Evolutionary conservation across 1,284 basidiomycete species (phyloP), one percentile per base, ranked within the genome.

Genomic region (Blastosporella zonata): DNA sequence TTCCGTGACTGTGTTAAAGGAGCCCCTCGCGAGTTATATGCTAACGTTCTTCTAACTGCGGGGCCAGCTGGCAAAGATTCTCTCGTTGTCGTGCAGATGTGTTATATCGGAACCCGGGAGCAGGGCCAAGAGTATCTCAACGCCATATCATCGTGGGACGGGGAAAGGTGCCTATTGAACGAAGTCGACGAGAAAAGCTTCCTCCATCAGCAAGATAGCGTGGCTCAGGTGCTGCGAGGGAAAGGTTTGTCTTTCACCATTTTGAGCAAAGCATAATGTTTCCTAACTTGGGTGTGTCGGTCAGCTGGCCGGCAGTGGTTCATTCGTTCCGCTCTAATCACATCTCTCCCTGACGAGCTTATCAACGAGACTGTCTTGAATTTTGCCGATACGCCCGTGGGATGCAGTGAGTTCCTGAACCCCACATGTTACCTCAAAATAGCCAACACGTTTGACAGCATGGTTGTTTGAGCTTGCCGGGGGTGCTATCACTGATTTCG

Each of bases 1-100:
- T 93, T 93, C 73, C 82, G 93, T 22, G 93, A 96, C 66, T 94
- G 92, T 62, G 79, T 95, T 68, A 95, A 95, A 62, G 82, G 82
- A 28, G 87, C 89, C 3, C 90, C 92, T 12, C 78, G 86, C 20
- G 84, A 92, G 60, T 78, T 95, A 13, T 95, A 96, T 65, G 86
- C 89, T 28, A 95, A 95, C 63, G 80, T 93, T 33, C 79, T 95
- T 48, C 77, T 96, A 47, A 95, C 93, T 0, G 91, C 93, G 0
- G 93, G 91, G 15, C 88, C 93, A 5, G 81, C 79, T 10, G 81
- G 82, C 44, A 78, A 87, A 59, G 86, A 90, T 57, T 90, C 88
- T 12, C 79, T 96, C 20, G 79, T 93, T 47, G 89, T 95, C 39
- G 84, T 96, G 37, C 93, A 95, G 64, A 82, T 95, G 65, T 95